Base-by-base conservation (phyloP, 495 filamentous ascomycete genomes). In the Hamigera avellanea region DNA sequence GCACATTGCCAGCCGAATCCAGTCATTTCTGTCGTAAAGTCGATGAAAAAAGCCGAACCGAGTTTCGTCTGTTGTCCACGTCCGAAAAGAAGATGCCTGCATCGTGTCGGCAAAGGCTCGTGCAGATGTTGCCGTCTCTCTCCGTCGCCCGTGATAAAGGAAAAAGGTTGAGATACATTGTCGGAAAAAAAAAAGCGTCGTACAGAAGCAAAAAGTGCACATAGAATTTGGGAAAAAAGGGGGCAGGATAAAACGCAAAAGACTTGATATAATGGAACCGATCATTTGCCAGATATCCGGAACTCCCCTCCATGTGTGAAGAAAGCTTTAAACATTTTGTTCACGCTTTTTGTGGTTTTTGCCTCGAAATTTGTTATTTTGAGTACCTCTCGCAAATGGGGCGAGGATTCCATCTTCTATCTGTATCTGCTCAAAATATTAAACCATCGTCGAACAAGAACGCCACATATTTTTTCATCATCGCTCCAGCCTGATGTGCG, bases 331-430 rank as follows among this genome's bases (percentile, higher is more conserved):
- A 7, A 6, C 6, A 6, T 32, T 32, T 14, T 32, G 6, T 32
- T 32, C 6, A 14, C 6, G 14, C 6, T 32, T 14, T 32, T 32
- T 32, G 6, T 10, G 29, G 8, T 32, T 32, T n/a, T n/a, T n/a
- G 6, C 25, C 25, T 6, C 12, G 37, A 14, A 19, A 33, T 25
- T 18, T 18, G 41, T 47, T 48, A 39, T n/a, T n/a, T n/a, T n/a
- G n/a, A n/a, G n/a, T n/a, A n/a, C n/a, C n/a, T n/a, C 42, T 47
- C 40, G 47, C 41, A 56, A 47, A 26, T 36, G 36, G 44, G 51
- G 43, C 41, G 49, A 63, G 67, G 66, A 69, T 56, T 77, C 78
- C 79, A 78, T 81, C 78, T 77, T 81, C 73, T 82, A 80, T 81
- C 78, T 76, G 73, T 36, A 41, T 42, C 66, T 70, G 58, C 60